phyloP scores from a whole-genome alignment of 768 basidiomycete genomes.

The Sarcodon sp. region DNA sequence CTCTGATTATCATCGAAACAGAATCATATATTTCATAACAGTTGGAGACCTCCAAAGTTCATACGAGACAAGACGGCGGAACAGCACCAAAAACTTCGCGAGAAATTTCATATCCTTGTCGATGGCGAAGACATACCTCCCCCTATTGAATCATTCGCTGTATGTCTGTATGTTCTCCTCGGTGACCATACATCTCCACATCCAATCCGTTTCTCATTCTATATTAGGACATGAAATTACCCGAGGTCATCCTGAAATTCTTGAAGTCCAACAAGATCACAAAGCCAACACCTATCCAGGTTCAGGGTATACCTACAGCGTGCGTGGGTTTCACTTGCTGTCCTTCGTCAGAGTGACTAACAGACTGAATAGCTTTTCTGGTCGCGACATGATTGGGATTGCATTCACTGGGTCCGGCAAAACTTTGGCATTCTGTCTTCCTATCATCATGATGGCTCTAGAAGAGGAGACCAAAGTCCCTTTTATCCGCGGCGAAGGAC shows the following conservation, averaged over 20 bases:
- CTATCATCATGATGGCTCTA: slow-evolving; percentile 89
- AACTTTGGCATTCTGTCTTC: slow-evolving; percentile 97
- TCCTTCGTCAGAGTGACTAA: slow-evolving; percentile 4
- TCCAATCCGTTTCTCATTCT: no score
- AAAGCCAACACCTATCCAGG: slow-evolving; percentile 88
- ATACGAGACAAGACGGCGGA: slow-evolving; percentile 60
- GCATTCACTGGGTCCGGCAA: slow-evolving; percentile 99
- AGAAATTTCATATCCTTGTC: slow-evolving; percentile 90
- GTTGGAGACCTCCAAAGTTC: slow-evolving; percentile 83
- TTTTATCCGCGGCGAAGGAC: slow-evolving; percentile 88
- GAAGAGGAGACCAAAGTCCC: slow-evolving; percentile 90
- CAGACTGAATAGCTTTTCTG: slow-evolving; percentile 57
- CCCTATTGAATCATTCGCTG: slow-evolving; percentile 81
- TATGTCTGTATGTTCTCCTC: slow-evolving; percentile 16
- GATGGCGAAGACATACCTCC: slow-evolving; percentile 91
- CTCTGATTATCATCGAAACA: slow-evolving; percentile 1
- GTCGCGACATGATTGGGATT: slow-evolving; percentile 96
- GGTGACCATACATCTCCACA: background rate
- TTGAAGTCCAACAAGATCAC: slow-evolving; percentile 78
- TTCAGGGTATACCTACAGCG: slow-evolving; percentile 96
- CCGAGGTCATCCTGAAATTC: slow-evolving; percentile 68
- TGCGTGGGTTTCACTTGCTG: slow-evolving; percentile 24
- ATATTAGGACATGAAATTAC: slow-evolving; percentile 95
- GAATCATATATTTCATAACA: slow-evolving; percentile 16
- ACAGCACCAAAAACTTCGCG: slow-evolving; percentile 63